Evolutionary conservation across 305 asterid genomes (phyloP).

Genomic region (Fraxinus velutina): DNA sequence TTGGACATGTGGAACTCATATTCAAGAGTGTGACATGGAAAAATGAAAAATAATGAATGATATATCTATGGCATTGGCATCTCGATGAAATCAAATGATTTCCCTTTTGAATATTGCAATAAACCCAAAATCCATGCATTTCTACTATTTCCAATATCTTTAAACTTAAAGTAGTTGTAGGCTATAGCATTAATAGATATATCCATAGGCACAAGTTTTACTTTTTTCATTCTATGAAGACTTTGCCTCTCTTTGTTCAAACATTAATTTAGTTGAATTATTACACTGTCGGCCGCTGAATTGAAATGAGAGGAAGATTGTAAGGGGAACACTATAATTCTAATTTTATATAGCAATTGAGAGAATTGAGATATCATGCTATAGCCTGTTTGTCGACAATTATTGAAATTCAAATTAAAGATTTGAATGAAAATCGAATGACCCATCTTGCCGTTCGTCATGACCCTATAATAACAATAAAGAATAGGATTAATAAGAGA

Average conservation of each 20-base stretch:
- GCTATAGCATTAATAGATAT: not conserved
- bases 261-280: constrained; percentile 20
- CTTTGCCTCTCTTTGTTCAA: constrained; percentile 16
- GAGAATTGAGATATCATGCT: constrained; percentile 5
- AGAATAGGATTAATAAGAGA: not conserved
- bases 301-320: not conserved
- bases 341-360: not conserved
- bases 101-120: constrained; percentile 7
- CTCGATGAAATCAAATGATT: constrained; percentile 6
- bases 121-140: constrained; percentile 11
- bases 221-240: not conserved
- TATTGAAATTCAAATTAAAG: not conserved
- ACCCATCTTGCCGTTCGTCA: not conserved
- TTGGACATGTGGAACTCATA: constrained; percentile 1
- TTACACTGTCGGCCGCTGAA: constrained; percentile 30
- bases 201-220: constrained; percentile 2
- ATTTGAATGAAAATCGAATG: not conserved
- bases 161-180: constrained; percentile 5
- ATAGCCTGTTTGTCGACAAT: not conserved
- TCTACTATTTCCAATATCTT: constrained; percentile 1
- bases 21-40: not conserved
- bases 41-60: not conserved
- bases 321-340: constrained; percentile 14
- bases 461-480: not conserved
- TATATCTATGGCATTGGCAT: constrained; percentile 6